A percentile compares a stretch with the other conserved stretches of the same genome.
Evolutionary conservation across 345 rosid species (phyloP).

Genomic region (Hypericum androsaemum): DNA sequence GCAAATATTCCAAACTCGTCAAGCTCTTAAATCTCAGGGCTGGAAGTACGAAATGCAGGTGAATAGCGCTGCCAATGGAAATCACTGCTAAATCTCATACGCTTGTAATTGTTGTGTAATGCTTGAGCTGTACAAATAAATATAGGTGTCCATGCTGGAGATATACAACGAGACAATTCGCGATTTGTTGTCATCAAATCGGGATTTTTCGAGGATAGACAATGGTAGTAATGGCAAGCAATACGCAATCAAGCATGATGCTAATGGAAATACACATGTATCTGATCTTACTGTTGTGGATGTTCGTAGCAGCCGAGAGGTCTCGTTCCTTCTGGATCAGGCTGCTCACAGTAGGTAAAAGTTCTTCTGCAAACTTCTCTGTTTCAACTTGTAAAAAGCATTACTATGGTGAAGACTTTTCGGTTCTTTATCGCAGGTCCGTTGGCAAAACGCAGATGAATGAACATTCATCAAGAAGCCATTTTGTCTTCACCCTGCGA

Average conservation of each 20-base stretch:
- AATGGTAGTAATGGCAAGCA: conserved; percentile 45
- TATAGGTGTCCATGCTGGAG: conserved; percentile 92
- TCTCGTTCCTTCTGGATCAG: conserved; percentile 52
- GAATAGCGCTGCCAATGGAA: neutral
- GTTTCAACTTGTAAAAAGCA: too few species aligned
- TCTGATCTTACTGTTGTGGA: conserved; percentile 28
- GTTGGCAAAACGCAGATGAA: conserved; percentile 96
- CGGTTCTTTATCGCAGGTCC: conserved; percentile 39
- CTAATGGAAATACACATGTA: conserved; percentile 22
- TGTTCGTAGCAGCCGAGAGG: conserved; percentile 21
- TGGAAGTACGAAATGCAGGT: conserved; percentile 99
- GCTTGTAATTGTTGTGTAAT: neutral
- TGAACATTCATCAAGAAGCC: conserved; percentile 97
- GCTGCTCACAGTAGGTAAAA: conserved; percentile 79
- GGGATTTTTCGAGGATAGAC: conserved; percentile 41
- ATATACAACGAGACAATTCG: conserved; percentile 89
- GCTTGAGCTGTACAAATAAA: conserved; percentile 11
- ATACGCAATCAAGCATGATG: conserved; percentile 23
- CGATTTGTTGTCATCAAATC: conserved; percentile 66
- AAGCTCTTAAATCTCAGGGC: conserved; percentile 75
- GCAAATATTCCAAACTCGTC: conserved; percentile 86
- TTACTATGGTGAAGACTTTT: neutral
- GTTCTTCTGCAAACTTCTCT: too few species aligned
- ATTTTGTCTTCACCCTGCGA: conserved; percentile 78
- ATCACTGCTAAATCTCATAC: neutral